phyloP scores from a whole-genome alignment of 2,329 filamentous ascomycete species.

The Geosmithia flava region DNA sequence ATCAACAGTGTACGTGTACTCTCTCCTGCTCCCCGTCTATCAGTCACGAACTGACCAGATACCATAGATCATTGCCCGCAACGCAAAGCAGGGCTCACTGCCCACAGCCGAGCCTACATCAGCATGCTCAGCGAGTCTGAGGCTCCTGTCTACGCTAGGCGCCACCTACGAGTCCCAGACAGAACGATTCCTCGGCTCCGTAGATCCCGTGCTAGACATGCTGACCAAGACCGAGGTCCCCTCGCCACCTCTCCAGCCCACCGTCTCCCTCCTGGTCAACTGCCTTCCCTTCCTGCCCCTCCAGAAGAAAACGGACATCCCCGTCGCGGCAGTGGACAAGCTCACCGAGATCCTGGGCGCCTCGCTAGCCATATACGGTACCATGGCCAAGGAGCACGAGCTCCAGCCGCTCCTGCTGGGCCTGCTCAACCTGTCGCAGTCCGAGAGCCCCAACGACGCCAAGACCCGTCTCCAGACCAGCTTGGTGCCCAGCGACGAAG shows the following conservation, averaged over 20 bases:
- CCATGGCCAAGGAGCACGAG: conserved; percentile 5
- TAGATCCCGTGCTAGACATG: conserved; percentile 7
- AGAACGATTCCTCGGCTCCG: conserved; percentile 6
- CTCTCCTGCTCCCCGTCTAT: no score
- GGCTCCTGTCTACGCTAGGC: conserved; percentile 9
- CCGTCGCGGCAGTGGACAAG: conserved; percentile 4
- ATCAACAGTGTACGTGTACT: conserved; percentile 4
- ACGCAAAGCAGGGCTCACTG: conserved; percentile 5
- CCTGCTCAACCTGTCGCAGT: conserved; percentile 3
- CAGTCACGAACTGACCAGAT: not conserved
- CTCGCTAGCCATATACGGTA: conserved; percentile 6
- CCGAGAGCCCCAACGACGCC: not conserved
- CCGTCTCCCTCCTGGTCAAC: conserved; percentile 9
- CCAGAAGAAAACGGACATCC: conserved; percentile 3
- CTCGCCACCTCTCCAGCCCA: conserved; percentile 7
- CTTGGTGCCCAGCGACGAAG: conserved; percentile 65
- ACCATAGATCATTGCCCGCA: conserved; percentile 5
- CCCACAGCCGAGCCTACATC: conserved; percentile 8
- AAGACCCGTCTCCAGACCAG: conserved; percentile 1
- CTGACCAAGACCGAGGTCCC: conserved; percentile 5
- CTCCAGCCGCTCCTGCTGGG: conserved; percentile 6
- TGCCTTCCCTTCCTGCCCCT: conserved; percentile 8
- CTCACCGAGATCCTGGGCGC: conserved; percentile 6
- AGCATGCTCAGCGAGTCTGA: conserved; percentile 6
- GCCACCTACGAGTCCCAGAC: conserved; percentile 8